A percentile compares a stretch with the other conserved stretches of the same genome.
Conservation (phyloP, 2,329 filamentous ascomycete genomes). For the Hypoxylon sp. region DNA sequence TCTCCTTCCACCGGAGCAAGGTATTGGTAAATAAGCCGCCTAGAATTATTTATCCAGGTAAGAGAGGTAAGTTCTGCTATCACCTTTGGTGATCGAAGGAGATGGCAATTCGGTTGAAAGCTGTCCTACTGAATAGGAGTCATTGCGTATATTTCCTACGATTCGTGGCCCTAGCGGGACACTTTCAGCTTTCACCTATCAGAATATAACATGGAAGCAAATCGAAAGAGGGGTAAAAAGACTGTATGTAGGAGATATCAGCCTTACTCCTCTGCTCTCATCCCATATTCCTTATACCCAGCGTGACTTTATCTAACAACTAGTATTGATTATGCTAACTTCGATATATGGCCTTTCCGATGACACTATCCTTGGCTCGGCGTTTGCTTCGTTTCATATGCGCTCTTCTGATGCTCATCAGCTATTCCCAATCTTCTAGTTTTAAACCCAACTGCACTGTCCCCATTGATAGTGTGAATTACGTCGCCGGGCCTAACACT, state of each 20-base stretch:
- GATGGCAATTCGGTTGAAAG: background rate
- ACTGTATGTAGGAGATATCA: background rate
- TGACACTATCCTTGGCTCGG: background rate
- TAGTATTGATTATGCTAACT: background rate
- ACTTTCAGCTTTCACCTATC: too few relatives aligned
- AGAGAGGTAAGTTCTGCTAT: background rate
- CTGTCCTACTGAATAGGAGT: background rate
- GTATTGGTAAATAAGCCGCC: background rate
- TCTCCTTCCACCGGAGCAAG: background rate
- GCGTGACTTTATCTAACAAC: too few relatives aligned
- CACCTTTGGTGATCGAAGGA: background rate
- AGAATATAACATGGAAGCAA: too few relatives aligned
- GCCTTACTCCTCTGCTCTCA: background rate
- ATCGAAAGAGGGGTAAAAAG: too few relatives aligned
- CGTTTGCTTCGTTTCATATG: background rate
- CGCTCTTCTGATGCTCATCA: background rate
- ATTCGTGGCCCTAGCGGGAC: background rate
- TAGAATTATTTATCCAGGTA: background rate
- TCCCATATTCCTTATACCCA: background rate
- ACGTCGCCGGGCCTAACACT: background rate
- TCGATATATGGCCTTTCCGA: background rate
- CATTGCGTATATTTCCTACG: background rate
- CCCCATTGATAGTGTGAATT: background rate
- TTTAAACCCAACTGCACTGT: conserved; percentile 2
- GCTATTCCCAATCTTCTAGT: background rate